phyloP scores from a whole-genome alignment of 352 stramenopile genomes.

The Elongisporangium undulatum region DNA sequence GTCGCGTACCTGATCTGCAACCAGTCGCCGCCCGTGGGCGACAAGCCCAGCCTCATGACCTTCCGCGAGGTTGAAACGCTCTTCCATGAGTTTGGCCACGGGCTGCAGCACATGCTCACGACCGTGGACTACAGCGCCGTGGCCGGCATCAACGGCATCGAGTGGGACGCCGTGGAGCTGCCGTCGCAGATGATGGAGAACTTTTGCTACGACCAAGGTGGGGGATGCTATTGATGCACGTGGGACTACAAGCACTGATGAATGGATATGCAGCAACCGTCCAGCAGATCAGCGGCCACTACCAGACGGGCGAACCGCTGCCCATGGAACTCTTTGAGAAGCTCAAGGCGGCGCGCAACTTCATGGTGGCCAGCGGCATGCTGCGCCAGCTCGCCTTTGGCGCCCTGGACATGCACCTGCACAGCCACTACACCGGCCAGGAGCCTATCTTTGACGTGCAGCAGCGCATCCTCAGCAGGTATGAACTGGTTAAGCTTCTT shows the following conservation, averaged over 20 bases:
- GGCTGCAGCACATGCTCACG: constrained; percentile 99
- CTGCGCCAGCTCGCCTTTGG: constrained; percentile 96
- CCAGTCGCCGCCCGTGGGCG: constrained; percentile 89
- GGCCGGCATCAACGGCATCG: constrained; percentile 96
- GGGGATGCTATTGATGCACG: constrained; percentile 19
- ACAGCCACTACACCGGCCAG: constrained; percentile 58
- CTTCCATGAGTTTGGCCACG: constrained; percentile 97
- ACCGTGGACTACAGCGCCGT: constrained; percentile 93
- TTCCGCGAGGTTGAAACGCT: constrained; percentile 97
- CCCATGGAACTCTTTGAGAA: constrained; percentile 95
- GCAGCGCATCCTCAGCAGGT: constrained; percentile 83
- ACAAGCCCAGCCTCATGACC: constrained; percentile 97
- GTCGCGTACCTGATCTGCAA: constrained; percentile 99
- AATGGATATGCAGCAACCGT: constrained; percentile 62
- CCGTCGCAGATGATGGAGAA: constrained; percentile 99
- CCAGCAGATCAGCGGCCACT: constrained; percentile 74
- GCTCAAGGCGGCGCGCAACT: constrained; percentile 93
- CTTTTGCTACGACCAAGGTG: constrained; percentile 94
- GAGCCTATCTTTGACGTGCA: constrained; percentile 95
- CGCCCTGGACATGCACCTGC: constrained; percentile 82
- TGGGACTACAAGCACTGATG: constrained; percentile 38
- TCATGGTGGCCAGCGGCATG: constrained; percentile 94
- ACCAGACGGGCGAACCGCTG: constrained; percentile 87
- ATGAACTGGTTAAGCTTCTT: not conserved
- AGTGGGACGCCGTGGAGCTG: constrained; percentile 98